phyloP scores from a whole-genome alignment of 2,329 filamentous ascomycete genomes.

The Plenodomus lindquistii region DNA sequence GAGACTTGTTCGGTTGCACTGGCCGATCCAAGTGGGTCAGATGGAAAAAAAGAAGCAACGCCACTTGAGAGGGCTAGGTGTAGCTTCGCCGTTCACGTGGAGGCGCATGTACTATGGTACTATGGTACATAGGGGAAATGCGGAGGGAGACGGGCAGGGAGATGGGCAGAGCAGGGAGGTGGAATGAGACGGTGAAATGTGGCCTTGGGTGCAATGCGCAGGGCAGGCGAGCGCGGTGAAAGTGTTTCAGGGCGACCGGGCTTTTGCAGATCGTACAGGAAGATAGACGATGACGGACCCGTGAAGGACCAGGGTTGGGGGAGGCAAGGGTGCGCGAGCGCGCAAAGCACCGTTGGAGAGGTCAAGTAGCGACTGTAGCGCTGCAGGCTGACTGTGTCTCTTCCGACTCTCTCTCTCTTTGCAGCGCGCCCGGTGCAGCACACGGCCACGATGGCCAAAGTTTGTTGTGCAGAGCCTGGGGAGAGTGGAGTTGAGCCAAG shows the following conservation, averaged over 20 bases:
- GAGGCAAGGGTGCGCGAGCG: slow-evolving; percentile 13
- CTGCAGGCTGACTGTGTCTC: too few species aligned
- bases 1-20: background rate
- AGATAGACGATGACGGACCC: background rate
- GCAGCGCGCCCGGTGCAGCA: too few species aligned
- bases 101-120: background rate
- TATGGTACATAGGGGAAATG: background rate
- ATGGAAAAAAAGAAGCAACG: slow-evolving; percentile 1
- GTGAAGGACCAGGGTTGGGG: background rate
- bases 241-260: slow-evolving; percentile 27
- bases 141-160: background rate
- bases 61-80: background rate
- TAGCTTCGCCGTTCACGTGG: too few species aligned
- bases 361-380: too few species aligned
- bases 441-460: too few species aligned
- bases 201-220: background rate
- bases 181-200: background rate
- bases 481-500: too few species aligned
- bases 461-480: too few species aligned
- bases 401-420: too few species aligned
- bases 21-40: slow-evolving; percentile 10
- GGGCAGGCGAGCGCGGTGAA: slow-evolving; percentile 1
- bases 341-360: too few species aligned
- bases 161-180: background rate
- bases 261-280: slow-evolving; percentile 33